phyloP scores from a whole-genome alignment of 1,284 basidiomycete species.

The Ceratobasidium theobromae region DNA sequence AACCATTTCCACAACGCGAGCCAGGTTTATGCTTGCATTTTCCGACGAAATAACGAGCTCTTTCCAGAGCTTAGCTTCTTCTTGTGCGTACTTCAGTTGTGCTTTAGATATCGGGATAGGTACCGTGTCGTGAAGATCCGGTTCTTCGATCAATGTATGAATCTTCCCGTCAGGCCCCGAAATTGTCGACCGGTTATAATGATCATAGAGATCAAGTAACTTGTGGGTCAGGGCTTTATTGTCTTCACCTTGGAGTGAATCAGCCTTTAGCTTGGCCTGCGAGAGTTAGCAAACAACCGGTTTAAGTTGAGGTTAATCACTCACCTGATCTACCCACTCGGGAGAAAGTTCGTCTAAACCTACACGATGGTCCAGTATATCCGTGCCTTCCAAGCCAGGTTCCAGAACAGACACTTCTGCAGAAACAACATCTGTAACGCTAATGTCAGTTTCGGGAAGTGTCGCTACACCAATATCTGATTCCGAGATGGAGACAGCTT shows the following conservation, averaged over 20 bases:
- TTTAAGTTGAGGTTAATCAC: background rate
- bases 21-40: background rate
- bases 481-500: no score
- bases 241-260: background rate
- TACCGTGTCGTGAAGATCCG: slow-evolving; percentile 44
- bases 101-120: slow-evolving; percentile 58
- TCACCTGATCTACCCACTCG: background rate
- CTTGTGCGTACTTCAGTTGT: slow-evolving; percentile 59
- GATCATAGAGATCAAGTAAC: slow-evolving; percentile 15
- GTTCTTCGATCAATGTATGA: background rate
- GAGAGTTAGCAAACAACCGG: background rate
- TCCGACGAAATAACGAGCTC: slow-evolving; percentile 42
- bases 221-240: slow-evolving; percentile 2
- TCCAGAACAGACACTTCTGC: no score
- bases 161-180: background rate
- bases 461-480: no score
- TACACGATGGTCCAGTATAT: no score
- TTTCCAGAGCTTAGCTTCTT: slow-evolving; percentile 67
- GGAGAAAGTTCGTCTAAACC: no score
- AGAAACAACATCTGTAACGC: no score
- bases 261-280: background rate
- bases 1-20: slow-evolving; percentile 9
- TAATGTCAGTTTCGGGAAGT: no score
- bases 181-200: slow-evolving; percentile 7
- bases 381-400: no score